A percentile compares a stretch with the other conserved stretches of the same genome.
Conservation (phyloP, 768 basidiomycete genomes). For the Hypholoma fasciculare region DNA sequence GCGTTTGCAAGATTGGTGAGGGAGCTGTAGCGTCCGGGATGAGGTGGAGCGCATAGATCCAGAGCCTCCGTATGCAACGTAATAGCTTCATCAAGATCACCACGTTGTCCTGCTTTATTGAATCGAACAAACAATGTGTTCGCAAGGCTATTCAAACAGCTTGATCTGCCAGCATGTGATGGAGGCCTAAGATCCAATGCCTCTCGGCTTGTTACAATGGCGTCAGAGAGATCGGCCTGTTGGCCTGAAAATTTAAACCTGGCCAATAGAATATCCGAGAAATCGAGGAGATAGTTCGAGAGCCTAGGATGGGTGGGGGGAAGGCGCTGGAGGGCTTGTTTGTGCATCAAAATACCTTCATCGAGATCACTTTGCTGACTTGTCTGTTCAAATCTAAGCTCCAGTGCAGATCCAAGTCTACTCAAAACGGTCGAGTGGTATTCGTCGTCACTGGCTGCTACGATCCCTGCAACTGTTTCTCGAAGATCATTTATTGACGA, state of each 20-base stretch:
- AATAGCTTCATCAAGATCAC: constrained; percentile 8
- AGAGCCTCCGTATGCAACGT: constrained; percentile 1
- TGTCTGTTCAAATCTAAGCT: not conserved
- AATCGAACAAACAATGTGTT: constrained; percentile 3
- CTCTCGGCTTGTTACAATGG: not conserved
- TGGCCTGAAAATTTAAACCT: not conserved
- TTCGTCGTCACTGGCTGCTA: too few species aligned
- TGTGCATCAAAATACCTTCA: not conserved
- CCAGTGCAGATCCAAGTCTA: not conserved
- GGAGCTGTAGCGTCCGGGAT: not conserved
- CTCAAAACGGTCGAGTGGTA: not conserved
- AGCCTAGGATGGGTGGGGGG: not conserved
- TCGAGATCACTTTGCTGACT: constrained; percentile 1
- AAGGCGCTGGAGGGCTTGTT: not conserved
- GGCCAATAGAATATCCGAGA: not conserved
- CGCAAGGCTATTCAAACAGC: constrained; percentile 2
- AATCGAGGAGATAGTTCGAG: not conserved
- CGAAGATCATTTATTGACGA: not conserved
- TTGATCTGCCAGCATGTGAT: not conserved
- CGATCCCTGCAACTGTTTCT: not conserved
- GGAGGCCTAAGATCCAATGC: not conserved
- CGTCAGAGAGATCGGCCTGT: not conserved
- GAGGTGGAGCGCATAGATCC: not conserved
- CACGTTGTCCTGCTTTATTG: not conserved
- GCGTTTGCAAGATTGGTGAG: constrained; percentile 5